Evolutionary conservation across 2,329 filamentous ascomycete genomes (phyloP).

Genomic region (Nemania sp.): DNA sequence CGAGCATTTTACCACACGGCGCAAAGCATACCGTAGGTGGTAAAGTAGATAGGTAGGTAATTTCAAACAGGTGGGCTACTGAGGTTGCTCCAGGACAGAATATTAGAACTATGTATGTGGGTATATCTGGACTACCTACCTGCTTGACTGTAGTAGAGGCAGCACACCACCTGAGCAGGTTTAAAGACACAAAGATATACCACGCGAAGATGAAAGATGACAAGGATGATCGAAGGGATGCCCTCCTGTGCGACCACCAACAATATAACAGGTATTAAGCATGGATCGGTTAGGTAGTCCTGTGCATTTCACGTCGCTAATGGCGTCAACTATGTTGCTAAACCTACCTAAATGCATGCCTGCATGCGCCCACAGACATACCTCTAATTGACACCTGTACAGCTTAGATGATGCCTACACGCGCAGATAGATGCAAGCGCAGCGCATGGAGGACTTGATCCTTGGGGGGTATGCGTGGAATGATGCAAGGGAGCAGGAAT

Average conservation of each 20-base stretch:
- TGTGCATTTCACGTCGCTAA: constrained; percentile 7
- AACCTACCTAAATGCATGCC: neutral
- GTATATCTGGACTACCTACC: too few species aligned
- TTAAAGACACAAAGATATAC: too few species aligned
- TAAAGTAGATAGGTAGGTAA: neutral
- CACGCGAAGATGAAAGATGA: neutral
- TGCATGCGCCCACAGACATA: constrained; percentile 2
- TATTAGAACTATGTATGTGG: too few species aligned
- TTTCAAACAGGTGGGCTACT: too few species aligned
- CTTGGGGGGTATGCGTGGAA: neutral
- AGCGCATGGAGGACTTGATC: neutral
- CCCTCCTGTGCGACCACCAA: neutral
- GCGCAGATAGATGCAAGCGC: constrained; percentile 13
- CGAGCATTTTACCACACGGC: constrained; percentile 3
- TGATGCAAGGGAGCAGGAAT: constrained; percentile 5
- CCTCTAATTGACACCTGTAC: constrained; percentile 1
- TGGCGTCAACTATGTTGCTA: constrained; percentile 8
- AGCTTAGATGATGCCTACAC: neutral
- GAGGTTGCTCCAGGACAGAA: neutral
- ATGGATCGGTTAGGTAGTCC: neutral
- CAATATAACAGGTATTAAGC: too few species aligned
- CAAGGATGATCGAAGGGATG: neutral
- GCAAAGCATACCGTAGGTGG: too few species aligned
- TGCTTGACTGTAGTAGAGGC: too few species aligned
- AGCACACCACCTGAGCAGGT: too few species aligned